Conservation (phyloP, 2,329 filamentous ascomycete genomes). For the Truncatella angustata region DNA sequence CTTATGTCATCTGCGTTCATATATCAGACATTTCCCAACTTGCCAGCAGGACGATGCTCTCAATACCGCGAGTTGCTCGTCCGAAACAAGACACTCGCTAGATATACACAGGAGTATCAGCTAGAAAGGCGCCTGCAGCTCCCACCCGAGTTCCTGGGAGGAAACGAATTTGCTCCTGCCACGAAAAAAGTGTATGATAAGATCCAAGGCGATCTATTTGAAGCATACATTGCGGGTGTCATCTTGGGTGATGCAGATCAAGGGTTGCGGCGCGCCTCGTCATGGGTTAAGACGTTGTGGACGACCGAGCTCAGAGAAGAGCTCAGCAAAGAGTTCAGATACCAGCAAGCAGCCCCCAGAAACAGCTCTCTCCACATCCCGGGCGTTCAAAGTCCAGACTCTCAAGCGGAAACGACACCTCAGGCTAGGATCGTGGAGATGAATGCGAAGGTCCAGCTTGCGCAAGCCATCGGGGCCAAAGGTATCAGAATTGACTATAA, state of each 20-base stretch:
- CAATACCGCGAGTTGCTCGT: conserved; percentile 77
- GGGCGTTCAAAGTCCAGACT: no score
- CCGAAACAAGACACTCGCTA: conserved; percentile 74
- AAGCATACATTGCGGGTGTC: conserved; percentile 82
- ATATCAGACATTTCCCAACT: conserved; percentile 64
- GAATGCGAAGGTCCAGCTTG: conserved; percentile 48
- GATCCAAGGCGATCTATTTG: conserved; percentile 82
- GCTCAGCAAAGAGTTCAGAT: conserved; percentile 38
- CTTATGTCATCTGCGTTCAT: conserved; percentile 74
- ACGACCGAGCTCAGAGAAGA: conserved; percentile 58
- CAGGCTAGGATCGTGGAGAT: no score
- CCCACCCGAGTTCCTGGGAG: conserved; percentile 42
- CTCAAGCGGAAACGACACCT: no score
- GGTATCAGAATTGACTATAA: conserved; percentile 62
- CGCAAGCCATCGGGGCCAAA: conserved; percentile 50
- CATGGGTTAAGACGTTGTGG: conserved; percentile 79
- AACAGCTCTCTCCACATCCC: background rate
- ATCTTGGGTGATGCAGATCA: conserved; percentile 64
- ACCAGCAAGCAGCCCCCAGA: background rate
- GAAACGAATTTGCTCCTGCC: conserved; percentile 31
- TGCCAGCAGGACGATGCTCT: conserved; percentile 67
- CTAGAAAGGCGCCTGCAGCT: conserved; percentile 64
- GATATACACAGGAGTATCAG: conserved; percentile 68
- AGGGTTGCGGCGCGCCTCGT: conserved; percentile 60
- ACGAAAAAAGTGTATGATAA: conserved; percentile 62